Percentiles rank a stretch among this genome's conserved stretches.
Evolutionary conservation across 164 flowering plant genomes (phyloP).

Genomic region (Pachysandra terminalis): DNA sequence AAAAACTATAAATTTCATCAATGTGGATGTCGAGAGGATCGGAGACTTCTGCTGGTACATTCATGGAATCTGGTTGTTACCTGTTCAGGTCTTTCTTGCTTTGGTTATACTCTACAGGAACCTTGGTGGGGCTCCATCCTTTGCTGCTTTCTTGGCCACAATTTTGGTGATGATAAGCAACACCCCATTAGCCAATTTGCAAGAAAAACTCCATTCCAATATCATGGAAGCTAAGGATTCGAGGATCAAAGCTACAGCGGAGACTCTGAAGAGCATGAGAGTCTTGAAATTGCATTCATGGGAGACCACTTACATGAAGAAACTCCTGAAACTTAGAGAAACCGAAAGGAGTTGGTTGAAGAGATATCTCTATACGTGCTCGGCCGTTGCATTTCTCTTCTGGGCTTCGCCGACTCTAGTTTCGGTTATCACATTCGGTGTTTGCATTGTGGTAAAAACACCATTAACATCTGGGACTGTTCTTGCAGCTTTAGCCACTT

Average conservation of each 20-base stretch:
- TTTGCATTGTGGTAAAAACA: conserved; percentile 49
- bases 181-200: conserved; percentile 69
- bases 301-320: conserved; percentile 59
- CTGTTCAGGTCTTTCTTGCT: conserved; percentile 69
- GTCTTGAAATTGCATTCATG: conserved; percentile 80
- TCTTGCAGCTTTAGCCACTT: conserved; percentile 79
- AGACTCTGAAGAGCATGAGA: conserved; percentile 74
- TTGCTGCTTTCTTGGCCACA: conserved; percentile 60
- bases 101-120: conserved; percentile 56
- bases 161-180: conserved; percentile 65
- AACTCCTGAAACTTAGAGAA: conserved; percentile 55
- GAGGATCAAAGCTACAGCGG: conserved; percentile 75
- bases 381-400: conserved; percentile 72
- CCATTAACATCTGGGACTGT: conserved; percentile 69
- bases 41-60: conserved; percentile 69
- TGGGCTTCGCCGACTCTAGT: conserved; percentile 90
- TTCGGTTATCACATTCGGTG: conserved; percentile 68
- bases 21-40: conserved; percentile 73
- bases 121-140: conserved; percentile 61
- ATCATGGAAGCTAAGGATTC: conserved; percentile 85
- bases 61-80: conserved; percentile 85
- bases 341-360: conserved; percentile 56
- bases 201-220: conserved; percentile 54
- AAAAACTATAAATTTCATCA: conserved; percentile 52
- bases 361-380: conserved; percentile 64